These are phyloP conservation scores for Wickerhamiella spandovensis DNA, from an alignment of 805 yeast species.

Conservation along the genomic window DNA sequence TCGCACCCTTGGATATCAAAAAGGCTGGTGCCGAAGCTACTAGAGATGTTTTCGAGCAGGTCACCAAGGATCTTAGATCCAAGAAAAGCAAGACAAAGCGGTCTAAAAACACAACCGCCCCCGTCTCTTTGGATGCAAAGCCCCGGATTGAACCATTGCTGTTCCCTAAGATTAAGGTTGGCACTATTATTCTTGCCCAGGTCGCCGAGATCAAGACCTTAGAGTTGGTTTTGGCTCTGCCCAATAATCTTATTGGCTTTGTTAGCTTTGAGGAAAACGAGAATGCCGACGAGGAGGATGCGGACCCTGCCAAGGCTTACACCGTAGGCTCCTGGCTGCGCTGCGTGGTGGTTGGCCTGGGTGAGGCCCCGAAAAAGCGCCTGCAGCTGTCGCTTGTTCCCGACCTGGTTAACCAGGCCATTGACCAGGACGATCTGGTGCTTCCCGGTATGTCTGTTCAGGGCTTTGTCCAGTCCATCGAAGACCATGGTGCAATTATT, in stretches of 20 bases:
- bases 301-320: conserved; percentile 43
- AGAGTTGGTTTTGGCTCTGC: conserved; percentile 57
- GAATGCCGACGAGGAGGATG: conserved; percentile 34
- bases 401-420: conserved; percentile 43
- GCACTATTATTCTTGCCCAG: conserved; percentile 68
- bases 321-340: conserved; percentile 74
- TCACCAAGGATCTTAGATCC: conserved; percentile 20
- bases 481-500: conserved; percentile 83
- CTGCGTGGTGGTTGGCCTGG: conserved; percentile 54
- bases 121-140: conserved; percentile 11
- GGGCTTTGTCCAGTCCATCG: conserved; percentile 62
- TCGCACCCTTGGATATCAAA: conserved; percentile 81
- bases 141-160: conserved; percentile 46
- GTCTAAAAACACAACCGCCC: conserved; percentile 13
- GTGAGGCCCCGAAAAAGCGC: conserved; percentile 26
- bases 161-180: conserved; percentile 53
- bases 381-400: conserved; percentile 51
- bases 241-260: conserved; percentile 69
- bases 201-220: conserved; percentile 43
- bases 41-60: conserved; percentile 43
- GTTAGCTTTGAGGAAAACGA: conserved; percentile 13
- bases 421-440: conserved; percentile 50
- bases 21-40: conserved; percentile 89
- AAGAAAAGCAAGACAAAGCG: conserved; percentile 17
- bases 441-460: conserved; percentile 53